Percentiles rank a stretch among this genome's conserved stretches.
Conservation (phyloP, 441 rosid genomes). For the Macaranga tanarius region DNA sequence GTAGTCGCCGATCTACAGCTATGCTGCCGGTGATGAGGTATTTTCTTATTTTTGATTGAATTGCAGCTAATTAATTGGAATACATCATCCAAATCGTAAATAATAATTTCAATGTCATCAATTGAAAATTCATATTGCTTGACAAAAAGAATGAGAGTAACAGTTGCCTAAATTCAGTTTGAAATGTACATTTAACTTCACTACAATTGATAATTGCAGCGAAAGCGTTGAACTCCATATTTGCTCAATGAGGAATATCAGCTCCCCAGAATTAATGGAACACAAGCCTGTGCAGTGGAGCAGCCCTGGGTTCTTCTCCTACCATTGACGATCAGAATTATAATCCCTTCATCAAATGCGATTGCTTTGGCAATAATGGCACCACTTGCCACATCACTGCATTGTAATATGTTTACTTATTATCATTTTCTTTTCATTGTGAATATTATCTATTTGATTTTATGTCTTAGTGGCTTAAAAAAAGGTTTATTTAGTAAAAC, state of each 20-base stretch:
- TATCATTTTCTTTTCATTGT: background rate
- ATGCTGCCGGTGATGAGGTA: too few species aligned
- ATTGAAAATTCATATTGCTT: too few species aligned
- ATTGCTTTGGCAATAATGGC: slow-evolving; percentile 37
- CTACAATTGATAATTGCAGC: slow-evolving; percentile 29
- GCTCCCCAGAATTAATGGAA: slow-evolving; percentile 45
- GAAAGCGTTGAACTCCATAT: slow-evolving; percentile 47
- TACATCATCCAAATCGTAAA: too few species aligned
- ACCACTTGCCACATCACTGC: slow-evolving; percentile 54
- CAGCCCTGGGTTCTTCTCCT: slow-evolving; percentile 36
- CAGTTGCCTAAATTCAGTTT: background rate
- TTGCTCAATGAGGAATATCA: slow-evolving; percentile 44
- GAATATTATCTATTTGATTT: background rate
- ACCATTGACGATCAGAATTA: slow-evolving; percentile 23
- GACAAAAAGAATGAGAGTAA: too few species aligned
- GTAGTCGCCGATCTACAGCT: too few species aligned
- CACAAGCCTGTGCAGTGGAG: slow-evolving; percentile 55
- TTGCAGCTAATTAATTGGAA: too few species aligned
- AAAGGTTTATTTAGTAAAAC: background rate
- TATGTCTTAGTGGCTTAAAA: background rate
- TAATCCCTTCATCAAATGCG: slow-evolving; percentile 71
- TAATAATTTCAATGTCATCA: too few species aligned
- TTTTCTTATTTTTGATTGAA: too few species aligned
- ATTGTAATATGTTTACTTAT: slow-evolving; percentile 37
- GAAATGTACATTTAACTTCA: background rate